A percentile compares a stretch with the other conserved stretches of the same genome.
Evolutionary conservation across 2,329 filamentous ascomycete species (phyloP).

Genomic region (Trichoderma aggressivum): DNA sequence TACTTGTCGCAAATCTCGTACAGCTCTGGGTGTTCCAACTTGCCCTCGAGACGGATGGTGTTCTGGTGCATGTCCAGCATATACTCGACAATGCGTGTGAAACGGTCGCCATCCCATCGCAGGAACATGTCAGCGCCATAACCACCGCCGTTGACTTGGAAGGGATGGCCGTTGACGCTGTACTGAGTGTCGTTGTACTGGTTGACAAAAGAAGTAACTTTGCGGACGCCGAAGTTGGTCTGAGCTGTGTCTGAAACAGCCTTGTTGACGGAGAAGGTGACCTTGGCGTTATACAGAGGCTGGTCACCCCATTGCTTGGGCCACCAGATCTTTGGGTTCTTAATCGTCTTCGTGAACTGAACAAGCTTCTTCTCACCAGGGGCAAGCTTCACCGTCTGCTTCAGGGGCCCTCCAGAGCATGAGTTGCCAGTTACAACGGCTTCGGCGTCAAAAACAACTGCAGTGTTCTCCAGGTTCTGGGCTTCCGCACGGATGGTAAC

Average conservation of each 20-base stretch:
- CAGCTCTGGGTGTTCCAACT: conserved; percentile 59
- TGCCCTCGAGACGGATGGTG: conserved; percentile 61
- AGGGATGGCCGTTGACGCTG: conserved; percentile 52
- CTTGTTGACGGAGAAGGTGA: conserved; percentile 31
- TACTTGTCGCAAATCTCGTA: conserved; percentile 57
- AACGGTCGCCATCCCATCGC: conserved; percentile 49
- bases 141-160: conserved; percentile 59
- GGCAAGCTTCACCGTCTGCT: conserved; percentile 35
- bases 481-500: conserved; percentile 39
- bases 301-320: conserved; percentile 57
- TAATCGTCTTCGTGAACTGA: conserved; percentile 32
- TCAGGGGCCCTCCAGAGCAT: conserved; percentile 27
- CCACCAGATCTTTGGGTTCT: conserved; percentile 57
- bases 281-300: conserved; percentile 43
- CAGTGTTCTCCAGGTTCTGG: conserved; percentile 39
- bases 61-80: conserved; percentile 61
- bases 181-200: conserved; percentile 53
- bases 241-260: conserved; percentile 30
- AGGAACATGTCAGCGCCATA: conserved; percentile 61
- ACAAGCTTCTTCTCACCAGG: conserved; percentile 39
- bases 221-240: conserved; percentile 30
- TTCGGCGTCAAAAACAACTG: conserved; percentile 36
- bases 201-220: conserved; percentile 50
- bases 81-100: conserved; percentile 49
- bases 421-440: conserved; percentile 36